Conservation (phyloP, 2,329 filamentous ascomycete species). For the Xylariaceae sp. region DNA sequence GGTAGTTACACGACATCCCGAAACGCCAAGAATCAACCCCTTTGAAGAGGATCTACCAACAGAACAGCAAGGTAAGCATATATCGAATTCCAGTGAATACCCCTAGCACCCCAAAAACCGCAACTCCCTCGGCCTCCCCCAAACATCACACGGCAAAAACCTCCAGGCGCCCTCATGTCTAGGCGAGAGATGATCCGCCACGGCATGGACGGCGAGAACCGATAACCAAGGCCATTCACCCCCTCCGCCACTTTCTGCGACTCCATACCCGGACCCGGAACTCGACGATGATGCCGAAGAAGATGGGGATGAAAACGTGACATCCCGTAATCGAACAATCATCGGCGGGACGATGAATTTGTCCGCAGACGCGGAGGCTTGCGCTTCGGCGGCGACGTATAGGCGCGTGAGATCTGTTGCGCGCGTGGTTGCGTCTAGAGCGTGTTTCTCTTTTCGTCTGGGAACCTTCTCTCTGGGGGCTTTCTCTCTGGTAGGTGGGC, state of each 20-base stretch:
- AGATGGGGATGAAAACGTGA: slow-evolving; percentile 4
- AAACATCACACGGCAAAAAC: slow-evolving; percentile 33
- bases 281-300: background rate
- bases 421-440: slow-evolving; percentile 8
- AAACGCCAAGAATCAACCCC: too few relatives aligned
- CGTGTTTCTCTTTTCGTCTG: background rate
- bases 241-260: background rate
- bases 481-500: background rate
- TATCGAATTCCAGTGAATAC: too few relatives aligned
- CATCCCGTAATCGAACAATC: slow-evolving; percentile 27
- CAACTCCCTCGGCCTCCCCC: slow-evolving; percentile 31
- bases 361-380: slow-evolving; percentile 17
- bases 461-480: background rate
- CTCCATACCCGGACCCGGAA: background rate
- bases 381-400: slow-evolving; percentile 18
- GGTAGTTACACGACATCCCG: too few relatives aligned
- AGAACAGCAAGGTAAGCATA: too few relatives aligned
- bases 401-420: slow-evolving; percentile 20
- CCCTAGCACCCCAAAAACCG: slow-evolving; percentile 21
- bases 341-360: slow-evolving; percentile 27
- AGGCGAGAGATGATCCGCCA: slow-evolving; percentile 28
- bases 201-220: slow-evolving; percentile 30
- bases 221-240: slow-evolving; percentile 29
- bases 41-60: too few relatives aligned
- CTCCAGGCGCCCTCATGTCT: slow-evolving; percentile 30